Evolutionary conservation across 768 basidiomycete genomes (phyloP).

Genomic region (Termitomyces sp.): DNA sequence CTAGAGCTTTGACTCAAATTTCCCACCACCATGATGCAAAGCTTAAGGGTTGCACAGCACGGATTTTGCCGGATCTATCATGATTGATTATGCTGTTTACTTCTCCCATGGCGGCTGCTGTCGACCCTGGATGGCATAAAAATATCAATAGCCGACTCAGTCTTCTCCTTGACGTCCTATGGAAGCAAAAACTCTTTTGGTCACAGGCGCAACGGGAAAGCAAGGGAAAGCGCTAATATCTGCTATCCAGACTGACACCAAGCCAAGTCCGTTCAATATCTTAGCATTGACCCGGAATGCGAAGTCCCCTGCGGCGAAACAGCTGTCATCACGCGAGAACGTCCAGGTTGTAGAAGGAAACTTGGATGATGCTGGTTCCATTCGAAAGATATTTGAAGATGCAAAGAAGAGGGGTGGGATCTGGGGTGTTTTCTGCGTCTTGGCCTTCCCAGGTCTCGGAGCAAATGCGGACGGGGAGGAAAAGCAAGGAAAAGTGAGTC

Average conservation of each 20-base stretch:
- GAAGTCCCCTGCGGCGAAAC: constrained; percentile 21
- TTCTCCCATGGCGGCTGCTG: background rate
- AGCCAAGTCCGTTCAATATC: constrained; percentile 22
- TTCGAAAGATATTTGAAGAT: constrained; percentile 31
- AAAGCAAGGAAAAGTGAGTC: constrained; percentile 33
- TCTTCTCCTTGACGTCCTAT: background rate
- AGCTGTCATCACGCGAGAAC: constrained; percentile 18
- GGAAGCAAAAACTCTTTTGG: constrained; percentile 21
- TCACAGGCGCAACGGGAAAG: constrained; percentile 32
- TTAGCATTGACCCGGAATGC: constrained; percentile 32
- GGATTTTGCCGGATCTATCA: background rate
- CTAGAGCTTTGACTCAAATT: background rate
- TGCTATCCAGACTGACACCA: constrained; percentile 10
- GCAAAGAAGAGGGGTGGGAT: constrained; percentile 22
- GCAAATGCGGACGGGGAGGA: constrained; percentile 33
- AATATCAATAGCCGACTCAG: background rate
- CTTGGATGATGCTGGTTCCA: constrained; percentile 22
- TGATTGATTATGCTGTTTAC: background rate
- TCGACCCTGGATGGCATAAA: background rate
- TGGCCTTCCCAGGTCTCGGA: constrained; percentile 36
- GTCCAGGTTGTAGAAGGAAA: constrained; percentile 30
- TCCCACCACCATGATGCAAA: background rate
- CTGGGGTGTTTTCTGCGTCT: constrained; percentile 35
- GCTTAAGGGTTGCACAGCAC: background rate
- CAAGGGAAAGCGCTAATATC: constrained; percentile 30